Evolutionary conservation across 2,329 filamentous ascomycete genomes (phyloP).

Genomic region (Penicillium sp.): DNA sequence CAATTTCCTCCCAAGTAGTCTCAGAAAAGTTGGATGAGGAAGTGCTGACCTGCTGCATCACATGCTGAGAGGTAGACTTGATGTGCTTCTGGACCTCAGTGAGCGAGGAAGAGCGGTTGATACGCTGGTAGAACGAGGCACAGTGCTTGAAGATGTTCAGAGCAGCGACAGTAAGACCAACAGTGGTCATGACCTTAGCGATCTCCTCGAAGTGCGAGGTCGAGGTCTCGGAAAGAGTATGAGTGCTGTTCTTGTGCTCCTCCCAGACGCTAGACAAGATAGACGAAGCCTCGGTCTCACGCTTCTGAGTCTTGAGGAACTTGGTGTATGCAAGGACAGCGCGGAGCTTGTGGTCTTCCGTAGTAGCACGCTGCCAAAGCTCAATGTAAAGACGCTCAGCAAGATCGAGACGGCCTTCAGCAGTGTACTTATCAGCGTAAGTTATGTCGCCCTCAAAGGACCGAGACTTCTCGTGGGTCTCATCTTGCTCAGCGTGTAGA

Average conservation of each 20-base stretch:
- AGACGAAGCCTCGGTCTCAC: constrained; percentile 47
- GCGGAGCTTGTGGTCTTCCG: constrained; percentile 52
- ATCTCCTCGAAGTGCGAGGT: constrained; percentile 42
- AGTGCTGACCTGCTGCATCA: constrained; percentile 43
- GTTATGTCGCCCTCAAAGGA: constrained; percentile 40
- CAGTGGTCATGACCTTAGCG: constrained; percentile 48
- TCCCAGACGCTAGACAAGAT: constrained; percentile 51
- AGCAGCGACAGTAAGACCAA: constrained; percentile 49
- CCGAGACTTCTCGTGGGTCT: constrained; percentile 31
- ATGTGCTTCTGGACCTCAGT: constrained; percentile 49
- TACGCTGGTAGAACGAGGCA: constrained; percentile 40
- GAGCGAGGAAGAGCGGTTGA: constrained; percentile 37
- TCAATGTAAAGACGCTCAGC: constrained; percentile 53
- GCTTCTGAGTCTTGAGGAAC: constrained; percentile 50
- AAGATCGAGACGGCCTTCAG: constrained; percentile 33
- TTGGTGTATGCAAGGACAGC: constrained; percentile 49
- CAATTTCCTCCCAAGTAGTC: constrained; percentile 45
- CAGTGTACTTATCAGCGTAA: constrained; percentile 40
- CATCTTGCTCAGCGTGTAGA: constrained; percentile 44
- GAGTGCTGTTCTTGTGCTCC: constrained; percentile 50
- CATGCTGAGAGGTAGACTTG: constrained; percentile 43
- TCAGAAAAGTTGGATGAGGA: constrained; percentile 43
- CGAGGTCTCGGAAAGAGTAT: constrained; percentile 41
- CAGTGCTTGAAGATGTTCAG: constrained; percentile 51
- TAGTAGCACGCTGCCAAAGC: constrained; percentile 54